Conservation (phyloP, 176 grass and related monocot genomes). For the Avena atlantica region DNA sequence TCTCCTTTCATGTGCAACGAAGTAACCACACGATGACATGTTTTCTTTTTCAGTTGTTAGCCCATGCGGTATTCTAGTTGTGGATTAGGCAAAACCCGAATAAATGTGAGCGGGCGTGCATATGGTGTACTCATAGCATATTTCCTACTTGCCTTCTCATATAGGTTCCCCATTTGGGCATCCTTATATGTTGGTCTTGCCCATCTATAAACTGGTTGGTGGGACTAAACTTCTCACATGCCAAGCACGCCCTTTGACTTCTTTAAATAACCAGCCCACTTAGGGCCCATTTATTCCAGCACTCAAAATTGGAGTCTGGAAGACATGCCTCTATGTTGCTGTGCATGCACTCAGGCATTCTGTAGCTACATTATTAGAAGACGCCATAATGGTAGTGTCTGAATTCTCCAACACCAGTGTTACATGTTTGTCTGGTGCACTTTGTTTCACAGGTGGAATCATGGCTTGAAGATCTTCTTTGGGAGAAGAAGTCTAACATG, state of each 20-base stretch:
- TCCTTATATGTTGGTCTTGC: background rate
- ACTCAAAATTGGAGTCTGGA: background rate
- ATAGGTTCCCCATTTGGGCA: background rate
- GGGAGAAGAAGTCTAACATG: slow-evolving; percentile 80
- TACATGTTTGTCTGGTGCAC: slow-evolving; percentile 3
- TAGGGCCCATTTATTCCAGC: background rate
- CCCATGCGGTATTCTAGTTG: background rate
- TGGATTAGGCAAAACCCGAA: background rate
- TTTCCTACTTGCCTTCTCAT: background rate
- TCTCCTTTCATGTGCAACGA: background rate
- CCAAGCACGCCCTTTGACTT: background rate
- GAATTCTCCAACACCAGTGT: background rate
- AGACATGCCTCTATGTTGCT: background rate
- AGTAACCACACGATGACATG: background rate
- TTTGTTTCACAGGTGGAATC: slow-evolving; percentile 64
- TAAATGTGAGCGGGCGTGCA: background rate
- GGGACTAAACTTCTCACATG: background rate
- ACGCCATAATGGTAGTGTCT: background rate
- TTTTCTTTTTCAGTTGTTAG: background rate
- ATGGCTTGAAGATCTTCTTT: slow-evolving; percentile 98
- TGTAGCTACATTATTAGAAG: background rate
- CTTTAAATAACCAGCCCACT: background rate
- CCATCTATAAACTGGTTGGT: background rate
- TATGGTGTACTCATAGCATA: background rate
- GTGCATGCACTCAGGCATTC: background rate